A percentile compares a stretch with the other conserved stretches of the same genome.
These are phyloP conservation scores for Paraphoma sp. DNA, from an alignment of 2,329 filamentous ascomycete genomes.

Conservation along the genomic window DNA sequence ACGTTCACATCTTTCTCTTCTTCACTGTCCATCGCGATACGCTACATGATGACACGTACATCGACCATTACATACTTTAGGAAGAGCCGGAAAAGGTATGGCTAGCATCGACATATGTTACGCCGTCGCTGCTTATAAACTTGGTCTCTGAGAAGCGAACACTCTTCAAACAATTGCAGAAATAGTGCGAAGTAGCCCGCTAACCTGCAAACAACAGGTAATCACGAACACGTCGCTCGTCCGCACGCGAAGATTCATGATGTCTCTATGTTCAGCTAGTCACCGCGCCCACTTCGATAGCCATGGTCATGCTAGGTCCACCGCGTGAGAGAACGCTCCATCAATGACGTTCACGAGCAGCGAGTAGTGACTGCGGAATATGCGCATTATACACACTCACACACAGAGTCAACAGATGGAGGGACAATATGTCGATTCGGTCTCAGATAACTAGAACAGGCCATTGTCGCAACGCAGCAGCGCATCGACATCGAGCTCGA, in stretches of 20 bases:
- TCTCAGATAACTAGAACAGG: background rate
- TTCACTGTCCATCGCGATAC: slow-evolving; percentile 2
- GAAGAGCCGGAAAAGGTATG: slow-evolving; percentile 62
- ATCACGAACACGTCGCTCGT: no score
- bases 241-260: background rate
- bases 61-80: slow-evolving; percentile 51
- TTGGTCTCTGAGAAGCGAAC: slow-evolving; percentile 51
- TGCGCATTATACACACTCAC: background rate
- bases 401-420: background rate
- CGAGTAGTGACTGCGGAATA: no score
- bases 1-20: slow-evolving; percentile 10
- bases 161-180: slow-evolving; percentile 4
- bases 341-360: no score
- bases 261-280: background rate
- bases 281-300: background rate
- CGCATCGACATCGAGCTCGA: slow-evolving; percentile 24
- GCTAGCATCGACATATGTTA: slow-evolving; percentile 58
- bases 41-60: slow-evolving; percentile 44
- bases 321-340: no score
- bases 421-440: no score
- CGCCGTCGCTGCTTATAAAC: slow-evolving; percentile 59
- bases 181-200: slow-evolving; percentile 1
- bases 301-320: no score
- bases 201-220: slow-evolving; percentile 13
- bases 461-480: slow-evolving; percentile 10